Evolutionary conservation across 2,329 filamentous ascomycete genomes (phyloP).

Genomic region (Colletotrichum spaethianum): DNA sequence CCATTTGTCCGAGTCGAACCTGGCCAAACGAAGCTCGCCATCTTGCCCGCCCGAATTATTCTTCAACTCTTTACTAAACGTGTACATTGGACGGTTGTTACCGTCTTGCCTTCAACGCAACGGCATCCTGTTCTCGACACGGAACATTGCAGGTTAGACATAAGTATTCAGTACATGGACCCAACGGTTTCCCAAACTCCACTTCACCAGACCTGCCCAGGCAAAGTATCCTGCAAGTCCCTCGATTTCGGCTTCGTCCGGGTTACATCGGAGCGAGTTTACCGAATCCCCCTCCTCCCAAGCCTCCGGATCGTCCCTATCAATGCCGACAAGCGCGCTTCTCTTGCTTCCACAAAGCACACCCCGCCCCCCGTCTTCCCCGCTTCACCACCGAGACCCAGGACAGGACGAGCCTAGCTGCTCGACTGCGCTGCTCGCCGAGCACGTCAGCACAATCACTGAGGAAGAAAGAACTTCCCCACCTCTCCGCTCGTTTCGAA

Average conservation of each 20-base stretch:
- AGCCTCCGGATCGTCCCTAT: constrained; percentile 31
- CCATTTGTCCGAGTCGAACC: background rate
- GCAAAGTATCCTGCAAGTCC: background rate
- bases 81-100: background rate
- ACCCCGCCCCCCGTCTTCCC: constrained; percentile 3
- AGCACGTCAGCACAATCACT: background rate
- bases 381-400: constrained; percentile 2
- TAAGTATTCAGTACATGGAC: too few relatives aligned
- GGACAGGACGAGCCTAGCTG: background rate
- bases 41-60: background rate
- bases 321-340: constrained; percentile 5
- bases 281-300: constrained; percentile 13
- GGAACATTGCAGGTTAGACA: background rate
- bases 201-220: background rate
- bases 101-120: background rate
- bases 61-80: background rate
- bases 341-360: background rate
- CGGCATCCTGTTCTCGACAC: background rate
- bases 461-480: background rate
- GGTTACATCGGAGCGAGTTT: constrained; percentile 28
- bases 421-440: background rate
- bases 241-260: constrained; percentile 20
- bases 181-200: background rate
- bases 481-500: background rate
- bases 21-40: background rate